Evolutionary conservation across 169 alveolate species (phyloP), one percentile per base, ranked within the genome.

Genomic region (Babesia gibsoni): DNA sequence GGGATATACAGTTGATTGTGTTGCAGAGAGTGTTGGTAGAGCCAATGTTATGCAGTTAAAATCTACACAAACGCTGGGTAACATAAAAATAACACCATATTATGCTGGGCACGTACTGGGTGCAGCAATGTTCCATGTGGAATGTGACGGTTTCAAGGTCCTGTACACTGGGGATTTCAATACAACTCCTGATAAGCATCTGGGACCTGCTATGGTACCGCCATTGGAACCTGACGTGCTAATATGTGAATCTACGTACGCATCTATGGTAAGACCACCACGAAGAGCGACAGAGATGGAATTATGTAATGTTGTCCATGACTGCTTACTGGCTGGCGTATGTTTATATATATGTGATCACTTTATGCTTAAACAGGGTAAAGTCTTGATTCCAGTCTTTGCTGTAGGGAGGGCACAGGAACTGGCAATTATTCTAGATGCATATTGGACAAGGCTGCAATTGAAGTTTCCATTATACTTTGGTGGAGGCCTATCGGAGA

Each of bases 371-470:
- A 12, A 30, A 33, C 35, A 61, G 84, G 99, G 99, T 6, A 96
- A 98, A 87, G 98, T 93, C 23, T 90, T 98, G 35, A 95, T 97
- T 25, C 99, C 99, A 2, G 99, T 98, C 12, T 98, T 98, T 88
- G 99, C 99, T 12, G 88, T 98, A 10, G 99, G 99, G 35, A 90
- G 99, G 77, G 99, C 99, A 32, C 97, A 98, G 88, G 99, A 98
- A 78, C 91, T 98, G 45, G 96, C 99, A 48, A 94, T 98, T 23
- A 84, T 98, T 30, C 82, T 98, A 65, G 99, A 98, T 75, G 91
- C 95, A 2, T 96, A 94, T 78, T 98, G 99, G 99, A 70, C 85
- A 45, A 91, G 96, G 83, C 90, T 97, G 75, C 93, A 93, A 69
- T 72, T 94, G 43, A 75, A 90, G 67, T 95, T 88, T 29, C 99